These are phyloP conservation scores for Candida odintsovae DNA, from an alignment of 805 yeast genomes.

Conservation along the genomic window DNA sequence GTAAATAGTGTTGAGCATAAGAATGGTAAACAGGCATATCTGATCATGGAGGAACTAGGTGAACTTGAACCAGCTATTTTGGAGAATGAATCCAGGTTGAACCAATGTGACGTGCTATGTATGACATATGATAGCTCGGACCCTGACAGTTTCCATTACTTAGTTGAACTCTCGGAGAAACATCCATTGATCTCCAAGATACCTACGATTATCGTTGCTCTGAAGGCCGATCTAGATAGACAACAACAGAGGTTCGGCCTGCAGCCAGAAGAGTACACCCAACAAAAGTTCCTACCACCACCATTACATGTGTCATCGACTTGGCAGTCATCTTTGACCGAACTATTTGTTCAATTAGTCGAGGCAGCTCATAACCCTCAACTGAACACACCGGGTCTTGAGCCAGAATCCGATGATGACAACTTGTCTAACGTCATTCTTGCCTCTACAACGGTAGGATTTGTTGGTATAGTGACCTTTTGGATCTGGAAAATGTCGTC, in stretches of 20 bases:
- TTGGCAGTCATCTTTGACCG: constrained; percentile 85
- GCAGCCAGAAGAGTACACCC: constrained; percentile 85
- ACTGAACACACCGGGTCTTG: constrained; percentile 69
- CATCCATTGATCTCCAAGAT: constrained; percentile 55
- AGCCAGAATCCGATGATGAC: constrained; percentile 53
- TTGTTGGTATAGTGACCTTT: constrained; percentile 55
- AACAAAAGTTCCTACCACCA: constrained; percentile 58
- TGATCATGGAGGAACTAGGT: constrained; percentile 86
- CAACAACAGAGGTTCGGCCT: constrained; percentile 84
- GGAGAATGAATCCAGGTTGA: constrained; percentile 61
- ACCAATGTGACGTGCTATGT: constrained; percentile 88
- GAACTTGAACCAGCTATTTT: constrained; percentile 79
- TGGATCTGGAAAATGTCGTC: constrained; percentile 50
- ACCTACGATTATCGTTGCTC: constrained; percentile 84
- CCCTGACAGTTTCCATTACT: constrained; percentile 86
- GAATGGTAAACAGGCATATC: constrained; percentile 93
- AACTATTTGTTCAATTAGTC: constrained; percentile 78
- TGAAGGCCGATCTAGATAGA: constrained; percentile 92
- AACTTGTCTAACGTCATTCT: constrained; percentile 46
- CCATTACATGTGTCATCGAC: constrained; percentile 88
- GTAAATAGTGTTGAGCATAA: constrained; percentile 89
- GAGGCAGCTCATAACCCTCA: constrained; percentile 83
- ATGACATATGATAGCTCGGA: constrained; percentile 91
- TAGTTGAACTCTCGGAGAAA: constrained; percentile 60
- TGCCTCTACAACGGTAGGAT: constrained; percentile 65